Conservation (phyloP, 495 filamentous ascomycete species). For the Apiosordaria backusii region DNA sequence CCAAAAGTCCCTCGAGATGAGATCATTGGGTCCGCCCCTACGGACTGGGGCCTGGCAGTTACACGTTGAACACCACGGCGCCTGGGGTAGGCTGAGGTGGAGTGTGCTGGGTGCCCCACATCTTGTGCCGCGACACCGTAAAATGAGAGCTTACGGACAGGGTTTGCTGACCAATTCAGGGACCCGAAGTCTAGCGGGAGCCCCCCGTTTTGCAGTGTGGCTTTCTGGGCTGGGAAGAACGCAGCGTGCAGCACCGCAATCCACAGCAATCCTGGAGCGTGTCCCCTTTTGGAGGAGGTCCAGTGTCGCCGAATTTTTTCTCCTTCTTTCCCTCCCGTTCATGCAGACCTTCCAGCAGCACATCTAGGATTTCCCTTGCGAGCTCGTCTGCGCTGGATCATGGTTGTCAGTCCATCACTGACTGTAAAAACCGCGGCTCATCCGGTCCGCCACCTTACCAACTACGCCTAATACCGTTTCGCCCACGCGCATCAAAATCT, state of each 20-base stretch:
- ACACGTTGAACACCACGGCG: not conserved
- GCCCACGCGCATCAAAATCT: conserved; percentile 22
- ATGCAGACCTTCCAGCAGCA: conserved; percentile 9
- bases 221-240: conserved; percentile 14
- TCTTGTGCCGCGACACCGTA: conserved; percentile 27
- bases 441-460: conserved; percentile 17
- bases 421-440: conserved; percentile 19
- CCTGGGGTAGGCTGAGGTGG: not conserved
- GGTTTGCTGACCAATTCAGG: conserved; percentile 33
- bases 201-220: conserved; percentile 17
- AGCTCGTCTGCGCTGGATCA: conserved; percentile 10
- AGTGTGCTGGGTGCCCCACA: conserved; percentile 12
- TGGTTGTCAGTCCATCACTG: conserved; percentile 13
- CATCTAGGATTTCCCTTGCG: conserved; percentile 3
- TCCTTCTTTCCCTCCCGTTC: conserved; percentile 5
- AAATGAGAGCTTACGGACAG: conserved; percentile 23
- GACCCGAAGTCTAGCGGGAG: conserved; percentile 17
- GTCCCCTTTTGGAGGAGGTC: conserved; percentile 1
- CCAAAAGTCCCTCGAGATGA: not conserved
- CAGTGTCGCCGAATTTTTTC: conserved; percentile 1
- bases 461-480: not conserved
- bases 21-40: not conserved
- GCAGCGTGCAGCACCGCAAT: not conserved
- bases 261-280: not conserved
- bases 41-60: conserved; percentile 4